These are phyloP conservation scores for Nannochloropsis oceanica DNA, from an alignment of 108 stramenopile species.

Conservation along the genomic window DNA sequence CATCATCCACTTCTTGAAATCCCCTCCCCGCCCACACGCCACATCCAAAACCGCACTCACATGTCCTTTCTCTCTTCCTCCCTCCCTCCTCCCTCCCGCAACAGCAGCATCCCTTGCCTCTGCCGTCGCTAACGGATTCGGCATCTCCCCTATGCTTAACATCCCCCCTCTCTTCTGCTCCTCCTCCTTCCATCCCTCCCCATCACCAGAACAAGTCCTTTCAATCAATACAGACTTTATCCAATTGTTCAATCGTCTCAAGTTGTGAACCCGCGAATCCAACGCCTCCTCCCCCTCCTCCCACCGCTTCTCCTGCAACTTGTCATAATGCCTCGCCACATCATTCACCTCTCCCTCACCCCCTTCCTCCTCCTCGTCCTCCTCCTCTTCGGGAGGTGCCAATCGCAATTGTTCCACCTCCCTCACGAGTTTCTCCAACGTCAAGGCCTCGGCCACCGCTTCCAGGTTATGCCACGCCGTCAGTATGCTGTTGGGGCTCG, in stretches of 20 bases:
- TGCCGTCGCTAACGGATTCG: not conserved
- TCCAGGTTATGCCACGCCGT: constrained; percentile 10
- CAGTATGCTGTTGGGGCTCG: not conserved
- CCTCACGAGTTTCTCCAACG: not conserved
- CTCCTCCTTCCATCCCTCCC: not conserved
- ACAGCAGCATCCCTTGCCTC: not conserved
- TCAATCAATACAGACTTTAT: constrained; percentile 9
- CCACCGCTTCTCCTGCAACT: not conserved
- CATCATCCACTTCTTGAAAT: constrained; percentile 2
- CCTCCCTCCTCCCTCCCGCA: not conserved
- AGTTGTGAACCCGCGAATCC: not conserved
- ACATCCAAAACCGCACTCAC: not conserved
- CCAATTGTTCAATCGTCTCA: constrained; percentile 16
- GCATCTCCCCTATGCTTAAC: not conserved
- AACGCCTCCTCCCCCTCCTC: not conserved
- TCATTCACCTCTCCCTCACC: not conserved
- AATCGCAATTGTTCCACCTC: not conserved
- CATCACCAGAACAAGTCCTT: not conserved
- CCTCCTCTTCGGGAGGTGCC: no score
- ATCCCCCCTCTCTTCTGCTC: not conserved
- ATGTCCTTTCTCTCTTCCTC: not conserved
- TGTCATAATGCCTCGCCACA: not conserved
- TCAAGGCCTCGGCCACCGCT: not conserved
- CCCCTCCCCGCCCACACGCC: constrained; percentile 17
- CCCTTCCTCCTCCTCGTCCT: not conserved